Evolutionary conservation across 495 filamentous ascomycete species (phyloP).

Genomic region (Xylaria intraflava): DNA sequence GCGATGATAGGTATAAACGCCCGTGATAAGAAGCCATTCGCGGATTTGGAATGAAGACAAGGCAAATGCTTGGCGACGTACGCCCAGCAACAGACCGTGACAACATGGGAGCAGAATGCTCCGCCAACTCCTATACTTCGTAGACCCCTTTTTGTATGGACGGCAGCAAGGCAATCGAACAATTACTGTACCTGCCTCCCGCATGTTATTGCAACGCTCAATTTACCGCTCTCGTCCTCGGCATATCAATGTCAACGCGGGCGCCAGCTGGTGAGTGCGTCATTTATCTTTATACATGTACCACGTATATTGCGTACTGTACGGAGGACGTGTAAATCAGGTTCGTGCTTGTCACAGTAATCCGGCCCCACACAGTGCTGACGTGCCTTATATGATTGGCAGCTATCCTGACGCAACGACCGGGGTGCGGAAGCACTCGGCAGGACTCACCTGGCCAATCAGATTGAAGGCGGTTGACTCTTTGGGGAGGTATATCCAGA

Average conservation of each 20-base stretch:
- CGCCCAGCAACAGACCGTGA: no score
- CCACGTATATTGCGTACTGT: neutral
- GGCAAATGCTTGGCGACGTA: no score
- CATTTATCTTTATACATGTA: neutral
- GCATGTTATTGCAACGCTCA: no score
- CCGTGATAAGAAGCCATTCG: no score
- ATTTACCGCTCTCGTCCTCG: neutral
- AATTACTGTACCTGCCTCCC: no score
- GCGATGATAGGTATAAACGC: no score
- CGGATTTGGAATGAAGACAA: constrained; percentile 8
- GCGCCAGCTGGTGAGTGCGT: constrained; percentile 2
- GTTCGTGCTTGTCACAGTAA: constrained; percentile 9
- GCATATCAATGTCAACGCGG: neutral
- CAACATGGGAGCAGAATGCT: no score
- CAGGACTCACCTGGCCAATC: constrained; percentile 4
- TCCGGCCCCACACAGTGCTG: constrained; percentile 10
- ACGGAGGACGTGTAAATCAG: neutral
- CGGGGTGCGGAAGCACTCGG: constrained; percentile 9
- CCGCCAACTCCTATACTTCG: no score
- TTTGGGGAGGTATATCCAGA: constrained; percentile 17
- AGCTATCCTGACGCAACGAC: neutral
- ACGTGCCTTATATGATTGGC: neutral
- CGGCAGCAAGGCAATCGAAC: no score
- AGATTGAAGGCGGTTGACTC: constrained; percentile 4
- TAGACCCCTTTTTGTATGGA: no score